These are phyloP conservation scores for Termitomyces sp. DNA, from an alignment of 768 basidiomycete genomes.

Conservation along the genomic window DNA sequence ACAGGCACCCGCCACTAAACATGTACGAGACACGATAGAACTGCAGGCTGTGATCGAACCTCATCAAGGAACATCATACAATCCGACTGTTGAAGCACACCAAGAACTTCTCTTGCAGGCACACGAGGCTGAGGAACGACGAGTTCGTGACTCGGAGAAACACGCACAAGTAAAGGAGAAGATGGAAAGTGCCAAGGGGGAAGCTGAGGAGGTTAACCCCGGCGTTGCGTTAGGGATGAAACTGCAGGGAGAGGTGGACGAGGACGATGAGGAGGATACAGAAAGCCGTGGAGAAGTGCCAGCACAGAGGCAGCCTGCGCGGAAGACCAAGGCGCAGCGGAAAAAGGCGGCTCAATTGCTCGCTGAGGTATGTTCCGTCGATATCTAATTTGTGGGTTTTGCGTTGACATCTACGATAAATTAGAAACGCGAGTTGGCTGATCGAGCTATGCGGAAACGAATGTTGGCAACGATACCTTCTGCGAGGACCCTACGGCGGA, in stretches of 20 bases:
- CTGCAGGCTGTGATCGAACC: constrained; percentile 69
- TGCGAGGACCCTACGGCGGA: constrained; percentile 50
- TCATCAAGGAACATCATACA: constrained; percentile 86
- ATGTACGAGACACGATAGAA: constrained; percentile 53
- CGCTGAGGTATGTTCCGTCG: constrained; percentile 51
- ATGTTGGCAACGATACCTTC: constrained; percentile 57
- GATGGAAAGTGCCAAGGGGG: constrained; percentile 47
- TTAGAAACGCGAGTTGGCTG: constrained; percentile 65
- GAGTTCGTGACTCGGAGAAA: constrained; percentile 51
- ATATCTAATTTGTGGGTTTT: not conserved
- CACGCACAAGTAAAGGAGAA: constrained; percentile 52
- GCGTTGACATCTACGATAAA: not conserved
- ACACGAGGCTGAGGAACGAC: constrained; percentile 60
- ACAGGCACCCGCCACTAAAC: constrained; percentile 48
- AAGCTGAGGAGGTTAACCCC: constrained; percentile 19
- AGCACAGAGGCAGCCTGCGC: constrained; percentile 39
- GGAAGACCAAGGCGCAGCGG: constrained; percentile 53
- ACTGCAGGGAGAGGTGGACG: constrained; percentile 38
- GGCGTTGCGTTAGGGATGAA: constrained; percentile 13
- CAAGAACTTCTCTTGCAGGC: constrained; percentile 69
- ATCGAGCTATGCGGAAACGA: constrained; percentile 58
- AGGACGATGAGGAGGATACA: constrained; percentile 34
- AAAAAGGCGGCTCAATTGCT: constrained; percentile 62
- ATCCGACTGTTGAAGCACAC: constrained; percentile 75
- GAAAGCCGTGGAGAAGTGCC: constrained; percentile 27